Percentiles rank a stretch among this genome's conserved stretches.
Conservation (phyloP, 768 basidiomycete species). For the Suillus spraguei region DNA sequence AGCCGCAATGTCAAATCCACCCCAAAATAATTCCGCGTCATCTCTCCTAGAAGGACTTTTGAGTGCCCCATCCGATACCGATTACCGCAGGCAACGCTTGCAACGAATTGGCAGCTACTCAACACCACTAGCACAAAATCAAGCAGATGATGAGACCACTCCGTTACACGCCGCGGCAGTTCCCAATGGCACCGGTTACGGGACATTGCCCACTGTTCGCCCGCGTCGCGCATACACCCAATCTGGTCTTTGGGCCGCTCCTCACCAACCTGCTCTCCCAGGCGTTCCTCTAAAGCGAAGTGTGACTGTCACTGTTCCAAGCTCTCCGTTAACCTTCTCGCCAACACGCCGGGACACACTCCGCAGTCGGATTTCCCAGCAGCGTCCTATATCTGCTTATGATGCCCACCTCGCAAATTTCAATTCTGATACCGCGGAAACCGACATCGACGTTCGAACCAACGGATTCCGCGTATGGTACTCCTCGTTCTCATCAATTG, state of each 20-base stretch:
- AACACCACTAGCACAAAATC: not conserved
- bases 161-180: constrained; percentile 31
- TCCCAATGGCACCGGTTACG: constrained; percentile 49
- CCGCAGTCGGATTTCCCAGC: constrained; percentile 39
- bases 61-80: constrained; percentile 55
- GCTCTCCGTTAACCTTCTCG: constrained; percentile 34
- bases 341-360: constrained; percentile 34
- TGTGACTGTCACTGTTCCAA: constrained; percentile 39
- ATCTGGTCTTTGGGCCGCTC: constrained; percentile 23
- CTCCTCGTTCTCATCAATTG: constrained; percentile 86
- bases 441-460: constrained; percentile 61
- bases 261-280: constrained; percentile 41
- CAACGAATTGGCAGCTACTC: constrained; percentile 48
- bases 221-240: constrained; percentile 31
- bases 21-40: constrained; percentile 21
- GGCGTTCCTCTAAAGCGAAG: constrained; percentile 33
- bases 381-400: constrained; percentile 75
- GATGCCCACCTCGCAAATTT: constrained; percentile 49
- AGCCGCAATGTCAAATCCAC: constrained; percentile 20
- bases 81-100: constrained; percentile 63
- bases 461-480: constrained; percentile 90
- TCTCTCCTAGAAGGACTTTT: constrained; percentile 36
- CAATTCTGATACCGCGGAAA: constrained; percentile 36
- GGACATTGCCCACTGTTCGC: constrained; percentile 46
- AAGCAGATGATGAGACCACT: constrained; percentile 35